A percentile compares a stretch with the other conserved stretches of the same genome.
phyloP scores from a whole-genome alignment of 1,139 yeast species.

The Blastobotrys indianensis region DNA sequence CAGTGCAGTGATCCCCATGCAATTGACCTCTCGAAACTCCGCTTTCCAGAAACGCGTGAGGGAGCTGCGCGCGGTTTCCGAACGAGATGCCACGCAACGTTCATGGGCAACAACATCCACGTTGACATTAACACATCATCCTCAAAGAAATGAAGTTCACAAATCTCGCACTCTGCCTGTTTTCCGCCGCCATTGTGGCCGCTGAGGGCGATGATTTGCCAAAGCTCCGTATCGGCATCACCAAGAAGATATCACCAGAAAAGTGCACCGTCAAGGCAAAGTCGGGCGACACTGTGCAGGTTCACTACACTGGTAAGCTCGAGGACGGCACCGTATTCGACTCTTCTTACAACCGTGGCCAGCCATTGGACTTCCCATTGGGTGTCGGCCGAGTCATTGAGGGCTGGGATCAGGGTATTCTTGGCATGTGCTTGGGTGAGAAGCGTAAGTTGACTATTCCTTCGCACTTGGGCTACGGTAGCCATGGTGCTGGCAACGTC shows the following conservation, averaged over 20 bases:
- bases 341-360: slow-evolving; percentile 58
- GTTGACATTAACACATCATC: too few relatives aligned
- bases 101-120: too few relatives aligned
- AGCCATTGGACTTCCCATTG: slow-evolving; percentile 61
- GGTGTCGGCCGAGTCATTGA: slow-evolving; percentile 74
- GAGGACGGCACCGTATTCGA: slow-evolving; percentile 69
- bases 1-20: too few relatives aligned
- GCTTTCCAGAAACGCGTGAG: too few relatives aligned
- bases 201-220: slow-evolving; percentile 20
- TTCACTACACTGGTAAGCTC: slow-evolving; percentile 70
- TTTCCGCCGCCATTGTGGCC: neutral
- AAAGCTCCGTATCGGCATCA: slow-evolving; percentile 35
- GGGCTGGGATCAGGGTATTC: slow-evolving; percentile 86
- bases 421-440: slow-evolving; percentile 83
- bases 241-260: slow-evolving; percentile 42
- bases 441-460: slow-evolving; percentile 74
- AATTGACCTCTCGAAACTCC: too few relatives aligned
- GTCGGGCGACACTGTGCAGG: slow-evolving; percentile 59
- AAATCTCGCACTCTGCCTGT: too few relatives aligned
- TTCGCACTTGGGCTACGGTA: slow-evolving; percentile 69
- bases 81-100: too few relatives aligned
- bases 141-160: too few relatives aligned
- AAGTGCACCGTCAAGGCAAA: slow-evolving; percentile 53
- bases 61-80: too few relatives aligned
- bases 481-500: slow-evolving; percentile 60